Conservation (phyloP, 179 eudicot species). For the Vitellaria paradoxa region DNA sequence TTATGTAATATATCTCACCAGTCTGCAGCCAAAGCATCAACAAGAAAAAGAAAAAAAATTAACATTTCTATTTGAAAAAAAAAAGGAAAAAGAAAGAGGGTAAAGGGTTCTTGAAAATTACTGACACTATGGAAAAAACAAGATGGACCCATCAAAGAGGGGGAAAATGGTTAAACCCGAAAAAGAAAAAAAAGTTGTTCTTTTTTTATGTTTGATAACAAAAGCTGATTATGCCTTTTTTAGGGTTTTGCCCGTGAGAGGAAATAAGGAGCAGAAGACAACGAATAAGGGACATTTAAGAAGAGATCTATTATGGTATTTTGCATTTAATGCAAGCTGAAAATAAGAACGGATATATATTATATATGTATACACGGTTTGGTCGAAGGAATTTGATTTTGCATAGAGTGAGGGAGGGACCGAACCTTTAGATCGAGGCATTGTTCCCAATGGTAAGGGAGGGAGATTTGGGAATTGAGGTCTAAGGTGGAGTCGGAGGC, state of each 20-base stretch:
- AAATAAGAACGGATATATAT: neutral
- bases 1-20: conserved; percentile 84
- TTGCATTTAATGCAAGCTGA: conserved; percentile 22
- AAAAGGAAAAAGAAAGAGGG: neutral
- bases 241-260: too few species aligned
- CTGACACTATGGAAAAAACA: too few species aligned
- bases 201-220: too few species aligned
- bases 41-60: neutral
- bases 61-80: neutral
- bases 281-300: conserved; percentile 2
- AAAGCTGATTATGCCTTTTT: too few species aligned
- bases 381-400: too few species aligned
- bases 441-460: conserved; percentile 94
- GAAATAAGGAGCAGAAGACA: neutral
- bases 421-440: conserved; percentile 92
- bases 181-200: too few species aligned
- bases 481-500: conserved; percentile 23
- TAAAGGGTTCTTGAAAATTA: too few species aligned
- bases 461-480: conserved; percentile 72
- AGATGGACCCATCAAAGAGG: conserved; percentile 8
- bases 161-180: neutral
- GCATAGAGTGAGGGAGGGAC: neutral
- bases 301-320: conserved; percentile 12
- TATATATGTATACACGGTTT: neutral
- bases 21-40: conserved; percentile 39